A percentile compares a stretch with the other conserved stretches of the same genome.
These are phyloP conservation scores for Fusarium brevicatenulatum DNA, from an alignment of 2,329 filamentous ascomycete species.

Conservation along the genomic window DNA sequence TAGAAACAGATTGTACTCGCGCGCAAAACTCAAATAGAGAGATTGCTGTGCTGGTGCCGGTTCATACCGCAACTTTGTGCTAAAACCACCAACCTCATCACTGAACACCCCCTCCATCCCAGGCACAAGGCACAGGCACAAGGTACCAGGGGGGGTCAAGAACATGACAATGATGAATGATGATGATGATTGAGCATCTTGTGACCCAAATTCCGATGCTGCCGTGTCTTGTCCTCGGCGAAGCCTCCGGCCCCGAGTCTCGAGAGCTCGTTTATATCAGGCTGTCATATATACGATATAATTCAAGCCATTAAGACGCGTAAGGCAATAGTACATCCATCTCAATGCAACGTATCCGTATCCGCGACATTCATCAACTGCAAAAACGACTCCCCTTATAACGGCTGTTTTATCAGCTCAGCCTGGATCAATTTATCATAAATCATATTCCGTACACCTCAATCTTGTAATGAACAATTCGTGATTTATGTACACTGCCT, in stretches of 20 bases:
- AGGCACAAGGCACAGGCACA: conserved; percentile 21
- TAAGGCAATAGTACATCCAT: conserved; percentile 9
- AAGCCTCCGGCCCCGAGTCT: not conserved
- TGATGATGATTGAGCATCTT: conserved; percentile 4
- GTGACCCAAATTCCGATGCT: conserved; percentile 12
- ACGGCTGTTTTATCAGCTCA: conserved; percentile 13
- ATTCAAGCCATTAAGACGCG: conserved; percentile 19
- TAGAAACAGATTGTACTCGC: not conserved
- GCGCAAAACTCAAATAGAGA: not conserved
- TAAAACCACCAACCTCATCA: not conserved
- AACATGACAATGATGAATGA: conserved; percentile 16
- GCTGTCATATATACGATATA: not conserved
- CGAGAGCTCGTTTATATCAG: not conserved
- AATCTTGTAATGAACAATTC: not conserved
- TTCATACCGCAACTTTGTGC: conserved; percentile 32
- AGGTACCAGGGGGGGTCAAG: conserved; percentile 25
- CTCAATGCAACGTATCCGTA: conserved; percentile 30
- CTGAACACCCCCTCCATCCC: conserved; percentile 21
- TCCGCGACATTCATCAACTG: conserved; percentile 3
- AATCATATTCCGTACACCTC: conserved; percentile 1
- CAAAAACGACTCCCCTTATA: not conserved
- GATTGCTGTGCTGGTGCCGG: conserved; percentile 10
- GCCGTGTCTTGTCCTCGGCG: not conserved
- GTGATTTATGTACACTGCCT: conserved; percentile 4
- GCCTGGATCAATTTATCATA: conserved; percentile 1